phyloP scores from a whole-genome alignment of 805 yeast species.

The Ogataea minuta region DNA sequence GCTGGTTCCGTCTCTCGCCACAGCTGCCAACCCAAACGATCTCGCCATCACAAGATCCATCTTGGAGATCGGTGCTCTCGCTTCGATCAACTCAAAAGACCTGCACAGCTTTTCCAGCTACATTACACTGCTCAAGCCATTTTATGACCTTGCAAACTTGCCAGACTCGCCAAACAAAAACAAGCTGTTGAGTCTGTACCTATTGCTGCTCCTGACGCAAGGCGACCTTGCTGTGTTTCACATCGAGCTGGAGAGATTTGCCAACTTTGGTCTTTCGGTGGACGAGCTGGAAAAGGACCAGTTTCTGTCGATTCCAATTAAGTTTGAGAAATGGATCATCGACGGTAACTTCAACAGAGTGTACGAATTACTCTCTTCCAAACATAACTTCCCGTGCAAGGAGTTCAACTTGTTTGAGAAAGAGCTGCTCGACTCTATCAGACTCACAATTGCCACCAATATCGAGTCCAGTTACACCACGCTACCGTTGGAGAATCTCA shows the following conservation, averaged over 20 bases:
- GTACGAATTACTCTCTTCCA: slow-evolving; percentile 58
- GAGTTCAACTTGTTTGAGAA: slow-evolving; percentile 80
- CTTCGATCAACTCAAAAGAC: slow-evolving; percentile 63
- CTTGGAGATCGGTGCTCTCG: slow-evolving; percentile 83
- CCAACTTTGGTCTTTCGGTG: slow-evolving; percentile 41
- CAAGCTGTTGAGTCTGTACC: slow-evolving; percentile 72
- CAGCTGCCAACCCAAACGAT: slow-evolving; percentile 53
- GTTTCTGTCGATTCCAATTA: slow-evolving; percentile 78
- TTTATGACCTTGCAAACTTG: slow-evolving; percentile 49
- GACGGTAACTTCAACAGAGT: slow-evolving; percentile 95
- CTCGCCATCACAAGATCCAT: slow-evolving; percentile 76
- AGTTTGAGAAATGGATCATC: slow-evolving; percentile 89
- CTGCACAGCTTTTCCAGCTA: slow-evolving; percentile 68
- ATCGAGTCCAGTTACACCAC: slow-evolving; percentile 74
- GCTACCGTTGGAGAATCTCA: slow-evolving; percentile 80
- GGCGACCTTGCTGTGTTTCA: slow-evolving; percentile 88
- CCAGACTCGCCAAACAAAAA: slow-evolving; percentile 56
- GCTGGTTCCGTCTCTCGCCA: slow-evolving; percentile 58
- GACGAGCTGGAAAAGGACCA: slow-evolving; percentile 62
- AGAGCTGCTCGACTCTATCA: slow-evolving; percentile 71
- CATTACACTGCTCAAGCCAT: slow-evolving; percentile 72
- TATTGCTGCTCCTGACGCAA: slow-evolving; percentile 73
- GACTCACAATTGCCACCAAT: slow-evolving; percentile 82
- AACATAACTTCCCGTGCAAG: slow-evolving; percentile 59
- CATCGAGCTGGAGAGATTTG: slow-evolving; percentile 77